Evolutionary conservation across 2,329 filamentous ascomycete species (phyloP), one percentile per base, ranked within the genome.

Genomic region (Neonectria punicea): DNA sequence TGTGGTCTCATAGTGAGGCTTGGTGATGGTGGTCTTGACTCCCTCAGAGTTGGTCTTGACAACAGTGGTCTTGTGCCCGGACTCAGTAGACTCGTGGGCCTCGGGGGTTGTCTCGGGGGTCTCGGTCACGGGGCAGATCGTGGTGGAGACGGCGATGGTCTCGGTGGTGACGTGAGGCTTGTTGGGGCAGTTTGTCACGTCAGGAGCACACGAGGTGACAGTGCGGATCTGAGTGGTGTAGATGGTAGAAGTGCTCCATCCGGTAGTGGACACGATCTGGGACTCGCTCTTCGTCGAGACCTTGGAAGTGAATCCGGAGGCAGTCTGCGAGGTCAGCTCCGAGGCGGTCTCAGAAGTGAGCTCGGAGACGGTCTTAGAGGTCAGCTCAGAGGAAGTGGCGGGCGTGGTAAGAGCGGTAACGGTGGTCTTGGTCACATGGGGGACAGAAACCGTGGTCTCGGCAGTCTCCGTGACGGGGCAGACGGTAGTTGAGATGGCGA

Each of bases 401-500:
- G 54, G 14, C 5, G 22, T 49, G 4, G 47, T 51, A 18, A 30
- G 25, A 39, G 36, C 36, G 14, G 36, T 39, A 3, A 39, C 36
- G 6, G 36, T 39, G 2, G 36, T 39, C 36, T 39, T n/a, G 34
- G 34, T 5, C 13, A 10, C 13, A 10, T 36, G 13, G 14, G 34
- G 34, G 14, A 36, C 34, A 16, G 34, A 36, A 41, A 18, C 39
- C 1, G 39, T 43, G 3, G 39, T 43, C 39, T 43, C n/a, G n/a
- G 55, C 16, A 2, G 46, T 34, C 32, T 58, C 43, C 7, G 55
- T 58, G 11, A 58, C 55, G 10, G 55, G 44, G 30, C 55, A 58
- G 18, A 58, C 20, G 0, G 80, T 82, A 41, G 79, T 82, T 34
- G 75, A 79, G 49, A 75, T 43, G 20, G 73, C 67, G 14, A 74